These are phyloP conservation scores for Astrothelium macrocarpum DNA, from an alignment of 495 filamentous ascomycete species.

Conservation along the genomic window DNA sequence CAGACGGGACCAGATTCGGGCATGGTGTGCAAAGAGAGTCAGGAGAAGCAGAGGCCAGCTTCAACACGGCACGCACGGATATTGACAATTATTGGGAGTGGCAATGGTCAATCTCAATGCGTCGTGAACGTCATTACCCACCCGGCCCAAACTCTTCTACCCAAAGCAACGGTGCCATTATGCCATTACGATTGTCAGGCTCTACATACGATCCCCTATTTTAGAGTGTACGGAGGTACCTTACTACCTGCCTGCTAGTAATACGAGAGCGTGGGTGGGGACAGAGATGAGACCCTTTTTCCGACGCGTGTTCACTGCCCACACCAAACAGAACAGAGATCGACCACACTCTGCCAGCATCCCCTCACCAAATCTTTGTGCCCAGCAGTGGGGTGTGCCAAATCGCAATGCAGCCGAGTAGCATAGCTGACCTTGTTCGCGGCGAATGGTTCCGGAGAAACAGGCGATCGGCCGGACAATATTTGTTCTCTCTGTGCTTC, in stretches of 20 bases:
- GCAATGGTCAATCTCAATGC: neutral
- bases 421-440: too few relatives aligned
- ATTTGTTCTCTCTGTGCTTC: too few relatives aligned
- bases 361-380: too few relatives aligned
- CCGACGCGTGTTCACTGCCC: neutral
- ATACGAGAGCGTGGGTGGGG: neutral
- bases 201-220: neutral
- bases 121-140: neutral
- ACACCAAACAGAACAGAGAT: neutral
- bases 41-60: neutral
- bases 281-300: neutral
- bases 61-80: neutral
- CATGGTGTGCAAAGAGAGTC: neutral
- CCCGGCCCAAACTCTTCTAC: neutral
- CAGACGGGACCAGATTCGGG: neutral
- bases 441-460: too few relatives aligned
- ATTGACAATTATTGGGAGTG: slow-evolving; percentile 5
- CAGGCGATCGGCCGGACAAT: too few relatives aligned
- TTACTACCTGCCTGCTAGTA: too few relatives aligned
- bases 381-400: too few relatives aligned
- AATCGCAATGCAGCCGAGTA: too few relatives aligned
- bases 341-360: neutral
- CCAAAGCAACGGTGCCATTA: neutral
- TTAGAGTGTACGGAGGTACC: too few relatives aligned
- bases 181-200: neutral